These are phyloP conservation scores for Syzygium jambos DNA, from an alignment of 345 rosid species.

Conservation along the genomic window DNA sequence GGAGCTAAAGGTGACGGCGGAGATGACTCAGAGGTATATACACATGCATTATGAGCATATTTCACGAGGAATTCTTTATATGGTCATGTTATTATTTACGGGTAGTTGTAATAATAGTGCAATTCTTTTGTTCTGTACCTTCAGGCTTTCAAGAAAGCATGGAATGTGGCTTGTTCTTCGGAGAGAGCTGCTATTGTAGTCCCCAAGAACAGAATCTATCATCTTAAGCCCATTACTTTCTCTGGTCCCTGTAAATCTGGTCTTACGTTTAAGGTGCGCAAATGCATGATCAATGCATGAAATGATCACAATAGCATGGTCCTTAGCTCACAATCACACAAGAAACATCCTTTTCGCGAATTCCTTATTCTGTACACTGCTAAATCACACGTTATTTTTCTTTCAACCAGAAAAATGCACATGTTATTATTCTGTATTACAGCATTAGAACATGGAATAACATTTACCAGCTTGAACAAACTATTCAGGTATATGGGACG, in stretches of 20 bases:
- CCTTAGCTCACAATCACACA: background rate
- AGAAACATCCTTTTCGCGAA: background rate
- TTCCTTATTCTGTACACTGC: background rate
- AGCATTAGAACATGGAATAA: background rate
- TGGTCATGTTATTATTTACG: background rate
- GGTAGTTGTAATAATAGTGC: background rate
- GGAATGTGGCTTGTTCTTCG: slow-evolving; percentile 45
- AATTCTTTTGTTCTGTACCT: background rate
- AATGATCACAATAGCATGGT: background rate
- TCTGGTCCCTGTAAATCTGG: slow-evolving; percentile 75
- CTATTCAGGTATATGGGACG: slow-evolving; percentile 50
- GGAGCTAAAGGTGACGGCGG: slow-evolving; percentile 31
- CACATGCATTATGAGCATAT: background rate
- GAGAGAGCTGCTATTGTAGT: slow-evolving; percentile 26
- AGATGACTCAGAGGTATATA: slow-evolving; percentile 23
- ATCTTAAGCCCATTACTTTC: slow-evolving; percentile 52
- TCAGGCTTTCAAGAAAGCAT: slow-evolving; percentile 35
- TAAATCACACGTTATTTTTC: background rate
- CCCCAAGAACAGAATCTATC: slow-evolving; percentile 43
- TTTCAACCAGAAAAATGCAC: background rate
- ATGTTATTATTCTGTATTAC: background rate
- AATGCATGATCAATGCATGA: background rate
- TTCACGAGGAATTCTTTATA: background rate
- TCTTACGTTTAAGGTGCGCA: slow-evolving; percentile 45
- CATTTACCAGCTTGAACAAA: background rate